These are phyloP conservation scores for Phaffia tasmanica DNA, from an alignment of 768 basidiomycete genomes.

Conservation along the genomic window DNA sequence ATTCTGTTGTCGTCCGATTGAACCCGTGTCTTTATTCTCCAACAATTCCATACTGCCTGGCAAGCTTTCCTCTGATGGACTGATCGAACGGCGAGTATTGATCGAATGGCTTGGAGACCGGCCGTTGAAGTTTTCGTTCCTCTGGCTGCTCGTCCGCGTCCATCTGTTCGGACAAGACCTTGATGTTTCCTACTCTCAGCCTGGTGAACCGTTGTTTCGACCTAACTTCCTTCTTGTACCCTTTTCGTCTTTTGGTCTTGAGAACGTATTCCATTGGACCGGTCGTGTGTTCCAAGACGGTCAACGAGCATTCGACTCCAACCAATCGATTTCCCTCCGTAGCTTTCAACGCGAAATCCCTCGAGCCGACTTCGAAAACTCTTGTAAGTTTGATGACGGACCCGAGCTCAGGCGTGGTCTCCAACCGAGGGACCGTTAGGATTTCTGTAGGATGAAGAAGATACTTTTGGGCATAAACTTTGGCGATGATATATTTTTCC, in stretches of 20 bases:
- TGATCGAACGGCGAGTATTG: slow-evolving; percentile 3
- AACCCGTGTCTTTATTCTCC: too few relatives aligned
- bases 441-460: slow-evolving; percentile 81
- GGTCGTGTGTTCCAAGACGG: slow-evolving; percentile 96
- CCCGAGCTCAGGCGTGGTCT: slow-evolving; percentile 61
- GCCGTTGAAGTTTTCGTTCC: slow-evolving; percentile 8
- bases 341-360: slow-evolving; percentile 75
- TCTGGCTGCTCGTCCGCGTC: slow-evolving; percentile 2
- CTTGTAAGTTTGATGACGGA: slow-evolving; percentile 70
- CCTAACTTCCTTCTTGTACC: slow-evolving; percentile 84
- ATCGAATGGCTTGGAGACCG: slow-evolving; percentile 1
- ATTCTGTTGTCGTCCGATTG: too few relatives aligned
- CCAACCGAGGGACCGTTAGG: slow-evolving; percentile 84
- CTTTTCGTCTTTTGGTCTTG: slow-evolving; percentile 98
- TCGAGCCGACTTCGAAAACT: slow-evolving; percentile 87
- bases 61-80: slow-evolving; percentile 5
- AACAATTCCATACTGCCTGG: slow-evolving; percentile 15
- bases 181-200: slow-evolving; percentile 75
- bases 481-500: slow-evolving; percentile 80
- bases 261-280: slow-evolving; percentile 79
- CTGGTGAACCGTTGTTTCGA: slow-evolving; percentile 95
- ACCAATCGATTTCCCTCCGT: slow-evolving; percentile 26
- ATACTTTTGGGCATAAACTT: slow-evolving; percentile 75
- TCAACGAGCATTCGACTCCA: slow-evolving; percentile 53
- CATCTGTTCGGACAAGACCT: background rate